phyloP scores from a whole-genome alignment of 176 grass and related monocot species.

The Phyllostachys edulis region DNA sequence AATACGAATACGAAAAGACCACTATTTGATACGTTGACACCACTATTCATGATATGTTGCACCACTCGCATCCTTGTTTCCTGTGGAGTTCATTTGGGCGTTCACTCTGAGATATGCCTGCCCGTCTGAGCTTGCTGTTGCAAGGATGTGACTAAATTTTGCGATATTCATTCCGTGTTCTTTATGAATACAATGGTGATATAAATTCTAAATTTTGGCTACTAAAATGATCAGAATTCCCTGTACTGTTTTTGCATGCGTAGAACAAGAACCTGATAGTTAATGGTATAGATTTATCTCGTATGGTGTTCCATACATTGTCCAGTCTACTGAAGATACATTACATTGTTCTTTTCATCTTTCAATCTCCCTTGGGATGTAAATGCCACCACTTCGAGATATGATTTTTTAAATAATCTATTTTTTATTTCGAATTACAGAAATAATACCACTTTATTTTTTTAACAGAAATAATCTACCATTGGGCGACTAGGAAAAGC shows the following conservation, averaged over 20 bases:
- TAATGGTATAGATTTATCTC: neutral
- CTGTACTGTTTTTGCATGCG: neutral
- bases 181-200: neutral
- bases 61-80: no score
- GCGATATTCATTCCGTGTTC: neutral
- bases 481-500: no score
- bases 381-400: slow-evolving; percentile 42
- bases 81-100: no score
- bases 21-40: no score
- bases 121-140: neutral
- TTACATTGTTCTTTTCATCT: slow-evolving; percentile 32
- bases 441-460: no score
- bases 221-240: neutral
- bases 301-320: neutral
- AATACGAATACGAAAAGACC: no score
- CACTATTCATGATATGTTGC: no score
- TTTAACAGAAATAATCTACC: no score
- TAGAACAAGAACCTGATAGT: neutral
- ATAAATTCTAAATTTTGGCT: neutral
- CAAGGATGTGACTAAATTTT: neutral
- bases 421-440: no score
- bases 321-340: neutral
- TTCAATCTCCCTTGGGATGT: slow-evolving; percentile 29
- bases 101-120: no score
- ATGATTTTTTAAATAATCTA: no score